Conservation (phyloP, 345 rosid genomes). For the Linum usitatissimum region DNA sequence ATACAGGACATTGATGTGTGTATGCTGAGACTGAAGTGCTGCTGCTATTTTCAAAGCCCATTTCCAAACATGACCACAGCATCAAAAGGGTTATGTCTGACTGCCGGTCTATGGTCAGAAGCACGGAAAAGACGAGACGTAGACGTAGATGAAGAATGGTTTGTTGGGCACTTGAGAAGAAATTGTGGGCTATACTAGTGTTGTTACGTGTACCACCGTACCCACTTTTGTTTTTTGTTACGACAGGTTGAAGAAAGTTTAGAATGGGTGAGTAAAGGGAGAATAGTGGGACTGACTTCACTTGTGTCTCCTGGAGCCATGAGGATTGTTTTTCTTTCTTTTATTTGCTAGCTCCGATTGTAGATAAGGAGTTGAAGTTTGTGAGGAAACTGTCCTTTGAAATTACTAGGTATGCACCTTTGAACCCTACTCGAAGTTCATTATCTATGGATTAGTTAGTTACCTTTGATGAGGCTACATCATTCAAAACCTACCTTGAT, state of each 20-base stretch:
- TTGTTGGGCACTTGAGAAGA: no score
- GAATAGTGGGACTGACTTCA: background rate
- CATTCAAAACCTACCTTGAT: no score
- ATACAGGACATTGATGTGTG: background rate
- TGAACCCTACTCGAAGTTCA: no score
- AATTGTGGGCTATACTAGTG: no score
- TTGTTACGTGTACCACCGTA: background rate
- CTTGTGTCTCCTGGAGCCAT: background rate
- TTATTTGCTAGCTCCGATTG: no score
- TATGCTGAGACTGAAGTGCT: background rate
- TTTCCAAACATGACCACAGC: background rate
- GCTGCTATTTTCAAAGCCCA: background rate
- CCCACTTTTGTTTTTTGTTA: background rate
- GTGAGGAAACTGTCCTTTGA: no score
- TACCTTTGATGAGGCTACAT: no score
- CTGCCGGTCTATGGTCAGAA: background rate
- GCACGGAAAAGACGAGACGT: no score
- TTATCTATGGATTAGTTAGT: no score
- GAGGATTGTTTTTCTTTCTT: background rate
- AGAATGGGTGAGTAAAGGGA: background rate
- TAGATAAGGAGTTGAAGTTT: no score
- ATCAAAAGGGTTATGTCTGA: background rate
- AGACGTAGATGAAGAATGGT: no score
- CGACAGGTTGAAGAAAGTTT: background rate
- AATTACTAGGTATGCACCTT: no score